A percentile compares a stretch with the other conserved stretches of the same genome.
Conservation (phyloP, 768 basidiomycete species). For the Dacryopinax spathularia region DNA sequence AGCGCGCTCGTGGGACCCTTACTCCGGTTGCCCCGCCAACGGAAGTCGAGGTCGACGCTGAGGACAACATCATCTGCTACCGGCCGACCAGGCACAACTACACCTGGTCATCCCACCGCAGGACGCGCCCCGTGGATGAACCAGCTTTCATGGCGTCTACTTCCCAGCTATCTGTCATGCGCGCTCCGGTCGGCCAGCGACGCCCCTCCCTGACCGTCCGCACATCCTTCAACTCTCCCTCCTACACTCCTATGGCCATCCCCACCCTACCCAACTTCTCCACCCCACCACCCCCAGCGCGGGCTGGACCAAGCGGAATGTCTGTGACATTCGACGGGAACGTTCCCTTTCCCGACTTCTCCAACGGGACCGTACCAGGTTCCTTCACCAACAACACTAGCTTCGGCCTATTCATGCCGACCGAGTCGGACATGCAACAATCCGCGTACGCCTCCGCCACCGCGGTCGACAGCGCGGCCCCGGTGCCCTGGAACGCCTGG, state of each 20-base stretch:
- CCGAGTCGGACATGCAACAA: neutral
- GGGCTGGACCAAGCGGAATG: neutral
- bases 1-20: neutral
- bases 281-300: neutral
- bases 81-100: neutral
- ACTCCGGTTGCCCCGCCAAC: neutral
- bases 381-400: neutral
- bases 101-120: neutral
- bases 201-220: neutral
- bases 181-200: neutral
- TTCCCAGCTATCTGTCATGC: neutral
- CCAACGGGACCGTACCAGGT: neutral
- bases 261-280: neutral
- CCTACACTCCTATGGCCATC: neutral
- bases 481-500: neutral
- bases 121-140: neutral
- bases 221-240: neutral
- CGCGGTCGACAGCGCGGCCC: neutral
- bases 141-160: neutral
- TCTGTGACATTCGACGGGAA: neutral
- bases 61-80: neutral
- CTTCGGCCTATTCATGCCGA: neutral
- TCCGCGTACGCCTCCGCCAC: neutral
- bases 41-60: neutral
- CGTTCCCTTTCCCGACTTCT: neutral